Percentiles rank a stretch among this genome's conserved stretches.
Evolutionary conservation across 495 filamentous ascomycete genomes (phyloP).

Genomic region (Podospora appendiculata): DNA sequence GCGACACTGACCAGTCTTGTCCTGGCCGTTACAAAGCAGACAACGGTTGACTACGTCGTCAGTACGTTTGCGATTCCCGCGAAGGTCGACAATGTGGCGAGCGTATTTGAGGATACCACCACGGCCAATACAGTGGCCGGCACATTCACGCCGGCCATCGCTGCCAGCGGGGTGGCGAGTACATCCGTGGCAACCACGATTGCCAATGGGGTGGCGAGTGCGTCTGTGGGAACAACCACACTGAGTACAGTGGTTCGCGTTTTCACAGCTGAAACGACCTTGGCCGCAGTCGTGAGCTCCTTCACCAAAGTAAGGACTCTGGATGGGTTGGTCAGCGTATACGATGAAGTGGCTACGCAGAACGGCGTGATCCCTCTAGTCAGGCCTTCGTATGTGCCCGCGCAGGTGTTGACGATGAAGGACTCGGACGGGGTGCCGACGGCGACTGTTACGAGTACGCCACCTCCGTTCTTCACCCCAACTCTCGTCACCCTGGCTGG

Average conservation of each 20-base stretch:
- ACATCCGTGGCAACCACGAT: no score
- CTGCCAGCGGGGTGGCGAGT: no score
- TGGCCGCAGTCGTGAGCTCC: constrained; percentile 1
- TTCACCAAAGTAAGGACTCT: background rate
- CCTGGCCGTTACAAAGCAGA: background rate
- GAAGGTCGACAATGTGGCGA: background rate
- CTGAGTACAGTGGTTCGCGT: constrained; percentile 10
- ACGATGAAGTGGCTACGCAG: background rate
- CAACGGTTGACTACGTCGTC: background rate
- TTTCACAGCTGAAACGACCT: constrained; percentile 4
- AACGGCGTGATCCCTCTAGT: background rate
- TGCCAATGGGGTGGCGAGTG: no score
- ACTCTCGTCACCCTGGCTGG: constrained; percentile 17
- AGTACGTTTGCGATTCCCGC: background rate
- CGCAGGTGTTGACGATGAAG: constrained; percentile 11
- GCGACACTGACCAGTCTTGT: constrained; percentile 1
- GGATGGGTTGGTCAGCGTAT: background rate
- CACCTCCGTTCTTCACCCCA: constrained; percentile 13
- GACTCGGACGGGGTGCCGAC: constrained; percentile 13
- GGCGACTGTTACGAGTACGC: constrained; percentile 18
- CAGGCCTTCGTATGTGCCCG: constrained; percentile 7
- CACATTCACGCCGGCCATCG: no score
- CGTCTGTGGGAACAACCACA: background rate
- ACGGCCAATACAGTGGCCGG: no score
- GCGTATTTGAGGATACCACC: background rate